A percentile compares a stretch with the other conserved stretches of the same genome.
Evolutionary conservation across 2,329 filamentous ascomycete species (phyloP).

Genomic region (Penicillium sp.): DNA sequence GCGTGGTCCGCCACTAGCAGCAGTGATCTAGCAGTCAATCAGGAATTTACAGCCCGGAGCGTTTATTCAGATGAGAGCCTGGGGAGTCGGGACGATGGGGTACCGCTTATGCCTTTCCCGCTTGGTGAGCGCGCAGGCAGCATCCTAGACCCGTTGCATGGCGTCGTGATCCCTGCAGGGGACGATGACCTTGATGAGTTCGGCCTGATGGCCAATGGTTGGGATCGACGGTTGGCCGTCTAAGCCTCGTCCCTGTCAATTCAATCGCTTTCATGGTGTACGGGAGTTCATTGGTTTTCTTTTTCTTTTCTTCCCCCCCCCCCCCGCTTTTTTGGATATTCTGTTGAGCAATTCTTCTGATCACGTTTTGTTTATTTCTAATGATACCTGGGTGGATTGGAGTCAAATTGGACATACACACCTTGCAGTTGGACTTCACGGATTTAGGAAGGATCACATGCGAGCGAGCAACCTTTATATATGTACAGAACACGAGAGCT

Average conservation of each 20-base stretch:
- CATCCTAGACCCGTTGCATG: constrained; percentile 41
- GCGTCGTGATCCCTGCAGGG: constrained; percentile 43
- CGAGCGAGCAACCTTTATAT: neutral
- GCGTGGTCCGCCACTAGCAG: constrained; percentile 45
- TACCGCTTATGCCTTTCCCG: constrained; percentile 29
- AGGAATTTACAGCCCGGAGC: constrained; percentile 52
- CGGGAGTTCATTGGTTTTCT: neutral
- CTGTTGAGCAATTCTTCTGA: constrained; percentile 9
- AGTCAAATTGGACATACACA: constrained; percentile 7
- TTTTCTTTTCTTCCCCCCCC: no score
- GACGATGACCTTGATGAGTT: constrained; percentile 41
- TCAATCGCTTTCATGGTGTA: neutral
- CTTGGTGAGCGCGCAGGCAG: constrained; percentile 35
- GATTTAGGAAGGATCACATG: neutral
- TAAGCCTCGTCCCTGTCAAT: constrained; percentile 16
- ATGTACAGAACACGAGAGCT: neutral
- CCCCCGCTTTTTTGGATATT: constrained; percentile 1
- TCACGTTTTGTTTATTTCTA: neutral
- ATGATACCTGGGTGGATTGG: constrained; percentile 19
- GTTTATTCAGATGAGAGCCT: constrained; percentile 66
- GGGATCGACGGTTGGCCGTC: constrained; percentile 38
- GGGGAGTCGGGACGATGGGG: constrained; percentile 56
- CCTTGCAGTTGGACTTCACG: neutral
- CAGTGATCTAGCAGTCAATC: constrained; percentile 40
- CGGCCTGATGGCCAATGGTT: constrained; percentile 35